Percentiles rank a stretch among this genome's conserved stretches.
Conservation (phyloP, 129 eudicot species). For the Ambrosia trifida region DNA sequence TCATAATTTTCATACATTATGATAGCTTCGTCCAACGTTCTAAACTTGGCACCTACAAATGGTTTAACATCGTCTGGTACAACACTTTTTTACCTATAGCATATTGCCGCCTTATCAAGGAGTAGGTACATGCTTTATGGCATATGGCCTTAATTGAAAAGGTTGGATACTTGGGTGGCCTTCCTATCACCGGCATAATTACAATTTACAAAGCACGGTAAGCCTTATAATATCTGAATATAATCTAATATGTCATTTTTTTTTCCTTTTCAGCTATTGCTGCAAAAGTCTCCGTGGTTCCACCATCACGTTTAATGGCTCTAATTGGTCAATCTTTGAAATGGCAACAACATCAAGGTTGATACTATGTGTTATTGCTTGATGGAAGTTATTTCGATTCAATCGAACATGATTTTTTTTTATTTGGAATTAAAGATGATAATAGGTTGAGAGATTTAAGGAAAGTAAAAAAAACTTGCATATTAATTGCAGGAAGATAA, state of each 20-base stretch:
- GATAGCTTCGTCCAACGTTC: too few species aligned
- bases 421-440: too few species aligned
- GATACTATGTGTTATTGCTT: neutral
- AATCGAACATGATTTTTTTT: too few species aligned
- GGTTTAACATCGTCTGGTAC: too few species aligned
- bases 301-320: conserved; percentile 97
- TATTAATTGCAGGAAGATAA: too few species aligned
- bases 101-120: neutral
- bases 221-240: neutral
- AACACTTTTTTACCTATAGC: neutral
- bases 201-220: neutral
- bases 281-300: conserved; percentile 98
- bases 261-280: conserved; percentile 65
- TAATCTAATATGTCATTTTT: neutral
- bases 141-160: neutral
- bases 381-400: too few species aligned
- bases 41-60: too few species aligned
- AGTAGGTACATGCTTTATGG: neutral
- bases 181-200: neutral
- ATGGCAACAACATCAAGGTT: conserved; percentile 99
- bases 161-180: neutral
- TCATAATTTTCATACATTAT: too few species aligned
- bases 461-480: too few species aligned
- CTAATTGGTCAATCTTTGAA: conserved; percentile 94
- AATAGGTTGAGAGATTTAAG: too few species aligned